These are phyloP conservation scores for Syncephalastrum racemosum DNA, from an alignment of 371 early-diverging fungal species.

Conservation along the genomic window DNA sequence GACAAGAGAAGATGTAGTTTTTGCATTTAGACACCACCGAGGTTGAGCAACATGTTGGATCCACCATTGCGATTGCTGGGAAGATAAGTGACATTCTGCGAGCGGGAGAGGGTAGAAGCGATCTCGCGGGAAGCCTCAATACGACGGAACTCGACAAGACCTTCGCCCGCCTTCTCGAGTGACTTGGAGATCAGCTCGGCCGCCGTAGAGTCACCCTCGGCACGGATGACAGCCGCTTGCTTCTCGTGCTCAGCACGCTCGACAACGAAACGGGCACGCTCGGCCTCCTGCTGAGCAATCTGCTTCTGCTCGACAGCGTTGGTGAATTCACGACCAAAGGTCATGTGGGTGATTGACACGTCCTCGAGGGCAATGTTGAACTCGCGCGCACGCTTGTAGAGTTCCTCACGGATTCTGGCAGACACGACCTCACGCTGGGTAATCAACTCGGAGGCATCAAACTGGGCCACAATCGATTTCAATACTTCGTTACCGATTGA, in stretches of 20 bases:
- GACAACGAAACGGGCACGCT: conserved; percentile 92
- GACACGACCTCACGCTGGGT: conserved; percentile 97
- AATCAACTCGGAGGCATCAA: conserved; percentile 95
- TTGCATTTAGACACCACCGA: conserved; percentile 25
- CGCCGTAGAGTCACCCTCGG: conserved; percentile 95
- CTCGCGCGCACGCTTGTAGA: conserved; percentile 88
- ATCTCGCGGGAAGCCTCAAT: conserved; percentile 97
- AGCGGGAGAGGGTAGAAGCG: conserved; percentile 82
- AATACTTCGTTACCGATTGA: conserved; percentile 98
- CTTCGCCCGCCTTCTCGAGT: conserved; percentile 83
- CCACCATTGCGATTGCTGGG: conserved; percentile 58
- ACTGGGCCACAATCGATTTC: conserved; percentile 97
- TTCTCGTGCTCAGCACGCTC: conserved; percentile 97
- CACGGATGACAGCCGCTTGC: conserved; percentile 96
- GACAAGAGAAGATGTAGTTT: neutral
- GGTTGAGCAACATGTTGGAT: conserved; percentile 53
- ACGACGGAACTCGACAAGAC: conserved; percentile 88
- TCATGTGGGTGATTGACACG: conserved; percentile 97
- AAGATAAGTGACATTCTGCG: conserved; percentile 90
- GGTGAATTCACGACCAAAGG: conserved; percentile 95
- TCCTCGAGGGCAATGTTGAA: conserved; percentile 95
- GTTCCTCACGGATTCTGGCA: conserved; percentile 88
- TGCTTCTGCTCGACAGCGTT: conserved; percentile 89
- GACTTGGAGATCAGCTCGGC: conserved; percentile 87
- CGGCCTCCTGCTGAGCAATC: conserved; percentile 95